Conservation (phyloP, 108 stramenopile genomes). For the Nitzschia sp. region DNA sequence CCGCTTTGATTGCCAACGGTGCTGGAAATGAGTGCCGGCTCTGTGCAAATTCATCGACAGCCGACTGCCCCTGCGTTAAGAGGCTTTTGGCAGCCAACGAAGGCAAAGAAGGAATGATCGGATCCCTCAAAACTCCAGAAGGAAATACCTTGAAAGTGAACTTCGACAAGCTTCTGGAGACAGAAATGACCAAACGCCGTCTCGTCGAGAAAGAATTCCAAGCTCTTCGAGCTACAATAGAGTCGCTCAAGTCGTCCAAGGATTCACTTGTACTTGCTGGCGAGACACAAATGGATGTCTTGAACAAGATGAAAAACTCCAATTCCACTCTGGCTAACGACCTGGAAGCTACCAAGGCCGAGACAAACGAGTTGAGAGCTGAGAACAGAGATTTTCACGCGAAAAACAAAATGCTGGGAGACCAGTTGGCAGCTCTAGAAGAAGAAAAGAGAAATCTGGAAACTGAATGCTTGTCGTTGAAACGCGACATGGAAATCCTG, state of each 20-base stretch:
- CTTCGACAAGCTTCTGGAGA: conserved; percentile 56
- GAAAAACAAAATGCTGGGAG: neutral
- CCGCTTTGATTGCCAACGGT: neutral
- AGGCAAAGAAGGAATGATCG: conserved; percentile 17
- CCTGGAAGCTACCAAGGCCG: neutral
- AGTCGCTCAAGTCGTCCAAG: conserved; percentile 17
- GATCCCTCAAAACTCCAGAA: conserved; percentile 32
- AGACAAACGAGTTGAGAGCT: neutral
- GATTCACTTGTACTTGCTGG: conserved; percentile 8
- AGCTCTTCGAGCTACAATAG: conserved; percentile 17
- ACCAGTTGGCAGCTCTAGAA: neutral
- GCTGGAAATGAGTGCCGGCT: neutral
- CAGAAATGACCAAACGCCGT: conserved; percentile 65
- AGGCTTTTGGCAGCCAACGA: conserved; percentile 20
- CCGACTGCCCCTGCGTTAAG: conserved; percentile 40
- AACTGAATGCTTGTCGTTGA: neutral
- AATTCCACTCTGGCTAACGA: neutral
- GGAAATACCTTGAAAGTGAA: conserved; percentile 55
- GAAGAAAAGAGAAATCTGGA: neutral
- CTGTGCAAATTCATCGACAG: conserved; percentile 1
- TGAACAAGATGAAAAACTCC: conserved; percentile 11
- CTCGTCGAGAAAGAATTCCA: conserved; percentile 63
- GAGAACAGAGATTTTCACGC: conserved; percentile 1
- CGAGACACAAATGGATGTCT: conserved; percentile 18
- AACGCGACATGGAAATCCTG: conserved; percentile 5